Evolutionary conservation across 2,329 filamentous ascomycete species (phyloP).

Genomic region (Stemphylium lycopersici): DNA sequence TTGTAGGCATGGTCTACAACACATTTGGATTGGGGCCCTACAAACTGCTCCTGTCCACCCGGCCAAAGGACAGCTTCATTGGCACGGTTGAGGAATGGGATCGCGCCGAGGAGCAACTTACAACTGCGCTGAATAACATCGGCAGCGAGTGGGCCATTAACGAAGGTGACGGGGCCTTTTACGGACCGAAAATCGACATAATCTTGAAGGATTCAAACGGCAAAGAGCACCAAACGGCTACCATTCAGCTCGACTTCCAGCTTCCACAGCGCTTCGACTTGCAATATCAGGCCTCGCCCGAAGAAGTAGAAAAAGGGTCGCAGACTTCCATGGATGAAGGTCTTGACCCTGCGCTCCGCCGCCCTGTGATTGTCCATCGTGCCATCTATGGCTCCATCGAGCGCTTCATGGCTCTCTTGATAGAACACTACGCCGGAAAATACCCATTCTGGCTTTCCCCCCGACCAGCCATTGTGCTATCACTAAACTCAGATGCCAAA

Average conservation of each 20-base stretch:
- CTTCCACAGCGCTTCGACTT: constrained; percentile 81
- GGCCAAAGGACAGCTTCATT: constrained; percentile 77
- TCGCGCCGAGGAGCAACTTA: constrained; percentile 70
- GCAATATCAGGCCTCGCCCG: constrained; percentile 73
- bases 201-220: constrained; percentile 75
- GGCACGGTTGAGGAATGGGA: constrained; percentile 74
- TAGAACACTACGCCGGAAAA: constrained; percentile 76
- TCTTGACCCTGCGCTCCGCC: constrained; percentile 33
- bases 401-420: constrained; percentile 81
- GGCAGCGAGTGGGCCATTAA: constrained; percentile 76
- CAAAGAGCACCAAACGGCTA: constrained; percentile 88
- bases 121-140: constrained; percentile 65
- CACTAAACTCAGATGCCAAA: constrained; percentile 67
- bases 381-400: constrained; percentile 86
- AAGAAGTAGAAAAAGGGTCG: constrained; percentile 64
- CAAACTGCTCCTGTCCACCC: constrained; percentile 77
- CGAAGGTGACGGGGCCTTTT: constrained; percentile 85
- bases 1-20: constrained; percentile 74
- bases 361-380: constrained; percentile 81
- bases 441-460: constrained; percentile 93
- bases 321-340: constrained; percentile 51
- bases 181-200: constrained; percentile 91
- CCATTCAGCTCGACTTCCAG: constrained; percentile 89
- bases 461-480: constrained; percentile 75
- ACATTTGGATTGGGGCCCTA: constrained; percentile 75